Evolutionary conservation across 2,329 filamentous ascomycete species (phyloP).

Genomic region (Talaromyces sp.): DNA sequence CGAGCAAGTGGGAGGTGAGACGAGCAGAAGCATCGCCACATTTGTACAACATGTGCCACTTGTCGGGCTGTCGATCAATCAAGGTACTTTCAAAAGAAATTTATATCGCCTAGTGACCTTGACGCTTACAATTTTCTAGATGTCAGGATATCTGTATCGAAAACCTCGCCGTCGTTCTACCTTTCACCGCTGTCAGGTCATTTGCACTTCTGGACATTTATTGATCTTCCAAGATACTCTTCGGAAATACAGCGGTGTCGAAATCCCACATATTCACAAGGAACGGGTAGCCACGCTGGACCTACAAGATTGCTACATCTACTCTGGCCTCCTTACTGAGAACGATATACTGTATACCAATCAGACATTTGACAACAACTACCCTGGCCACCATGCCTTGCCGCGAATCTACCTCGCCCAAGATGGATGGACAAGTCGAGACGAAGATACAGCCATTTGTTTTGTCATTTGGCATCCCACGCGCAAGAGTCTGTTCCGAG

Average conservation of each 20-base stretch:
- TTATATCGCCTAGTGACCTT: neutral
- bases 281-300: slow-evolving; percentile 58
- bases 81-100: slow-evolving; percentile 34
- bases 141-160: slow-evolving; percentile 61
- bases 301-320: slow-evolving; percentile 62
- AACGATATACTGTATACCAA: slow-evolving; percentile 62
- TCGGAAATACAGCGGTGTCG: slow-evolving; percentile 53
- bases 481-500: slow-evolving; percentile 55
- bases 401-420: slow-evolving; percentile 57
- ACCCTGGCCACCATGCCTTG: slow-evolving; percentile 57
- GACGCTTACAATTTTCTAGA: slow-evolving; percentile 28
- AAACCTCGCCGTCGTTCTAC: slow-evolving; percentile 61
- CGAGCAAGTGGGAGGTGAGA: slow-evolving; percentile 65
- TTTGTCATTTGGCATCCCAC: slow-evolving; percentile 65
- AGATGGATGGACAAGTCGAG: slow-evolving; percentile 59
- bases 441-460: slow-evolving; percentile 64
- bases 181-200: slow-evolving; percentile 59
- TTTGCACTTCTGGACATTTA: slow-evolving; percentile 59
- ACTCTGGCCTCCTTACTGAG: slow-evolving; percentile 61
- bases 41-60: slow-evolving; percentile 66
- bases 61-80: slow-evolving; percentile 60
- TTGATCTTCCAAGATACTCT: slow-evolving; percentile 61
- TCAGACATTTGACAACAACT: slow-evolving; percentile 61
- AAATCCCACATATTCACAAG: slow-evolving; percentile 59
- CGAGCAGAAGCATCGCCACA: slow-evolving; percentile 60